phyloP scores from a whole-genome alignment of 306 rosid genomes.

The Inga leiocalycina region DNA sequence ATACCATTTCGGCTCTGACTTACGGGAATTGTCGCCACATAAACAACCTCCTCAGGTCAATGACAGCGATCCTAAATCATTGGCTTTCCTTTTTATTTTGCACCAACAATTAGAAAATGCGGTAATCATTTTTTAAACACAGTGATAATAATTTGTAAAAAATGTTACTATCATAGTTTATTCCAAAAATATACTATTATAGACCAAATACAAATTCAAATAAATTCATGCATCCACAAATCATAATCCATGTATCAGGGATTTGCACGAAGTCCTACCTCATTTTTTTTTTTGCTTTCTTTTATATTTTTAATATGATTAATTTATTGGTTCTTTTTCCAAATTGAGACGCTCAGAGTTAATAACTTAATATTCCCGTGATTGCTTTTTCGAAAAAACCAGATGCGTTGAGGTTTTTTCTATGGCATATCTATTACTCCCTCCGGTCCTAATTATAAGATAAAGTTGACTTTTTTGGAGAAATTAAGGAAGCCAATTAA shows the following conservation, averaged over 20 bases:
- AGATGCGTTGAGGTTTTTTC: not conserved
- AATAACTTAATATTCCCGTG: not conserved
- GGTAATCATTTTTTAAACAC: not conserved
- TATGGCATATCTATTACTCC: no score
- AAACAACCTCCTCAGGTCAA: not conserved
- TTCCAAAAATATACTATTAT: not conserved
- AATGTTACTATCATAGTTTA: not conserved
- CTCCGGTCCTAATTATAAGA: no score
- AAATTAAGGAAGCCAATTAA: no score
- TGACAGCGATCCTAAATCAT: conserved; percentile 12
- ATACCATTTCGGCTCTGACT: not conserved
- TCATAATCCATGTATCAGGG: not conserved
- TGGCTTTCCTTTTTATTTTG: not conserved
- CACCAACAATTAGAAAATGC: not conserved
- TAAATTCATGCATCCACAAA: not conserved
- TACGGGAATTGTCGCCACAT: not conserved
- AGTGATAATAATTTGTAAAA: not conserved
- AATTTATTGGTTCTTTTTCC: not conserved
- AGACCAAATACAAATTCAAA: not conserved
- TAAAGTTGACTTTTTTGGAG: no score
- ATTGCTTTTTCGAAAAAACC: no score
- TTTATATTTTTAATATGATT: not conserved
- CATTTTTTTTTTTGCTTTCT: not conserved
- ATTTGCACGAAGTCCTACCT: not conserved
- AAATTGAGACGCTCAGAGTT: no score